Evolutionary conservation across 257 asterid genomes (phyloP).

Genomic region (Cordia subcordata): DNA sequence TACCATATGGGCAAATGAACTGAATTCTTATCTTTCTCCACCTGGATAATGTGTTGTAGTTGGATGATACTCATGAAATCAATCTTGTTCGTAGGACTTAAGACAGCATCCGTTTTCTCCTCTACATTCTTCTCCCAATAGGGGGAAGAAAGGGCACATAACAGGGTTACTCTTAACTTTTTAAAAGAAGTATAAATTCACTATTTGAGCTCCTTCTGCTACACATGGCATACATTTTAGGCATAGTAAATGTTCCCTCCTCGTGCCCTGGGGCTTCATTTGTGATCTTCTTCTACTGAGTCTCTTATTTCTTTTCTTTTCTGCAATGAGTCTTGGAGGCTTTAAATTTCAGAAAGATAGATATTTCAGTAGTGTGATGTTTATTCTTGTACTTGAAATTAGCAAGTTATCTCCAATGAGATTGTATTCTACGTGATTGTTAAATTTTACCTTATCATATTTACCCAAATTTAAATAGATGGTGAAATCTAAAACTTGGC

Average conservation of each 20-base stretch:
- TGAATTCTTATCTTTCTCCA: not conserved
- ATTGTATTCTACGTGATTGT: not conserved
- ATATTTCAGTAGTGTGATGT: not conserved
- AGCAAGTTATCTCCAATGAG: not conserved
- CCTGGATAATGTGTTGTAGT: not conserved
- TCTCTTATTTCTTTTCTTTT: not conserved
- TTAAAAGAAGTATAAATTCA: too few relatives aligned
- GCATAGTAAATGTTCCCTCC: too few relatives aligned
- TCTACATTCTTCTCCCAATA: too few relatives aligned
- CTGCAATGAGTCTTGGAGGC: not conserved
- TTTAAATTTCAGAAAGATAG: not conserved
- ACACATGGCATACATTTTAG: too few relatives aligned
- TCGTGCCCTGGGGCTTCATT: not conserved
- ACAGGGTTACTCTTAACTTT: too few relatives aligned
- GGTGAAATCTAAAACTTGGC: constrained; percentile 13
- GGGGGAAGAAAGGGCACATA: too few relatives aligned
- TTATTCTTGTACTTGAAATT: not conserved
- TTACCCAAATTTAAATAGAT: not conserved
- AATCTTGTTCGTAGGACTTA: not conserved
- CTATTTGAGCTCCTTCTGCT: too few relatives aligned
- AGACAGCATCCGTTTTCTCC: not conserved
- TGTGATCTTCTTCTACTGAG: not conserved
- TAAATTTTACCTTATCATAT: not conserved
- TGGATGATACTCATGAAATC: not conserved
- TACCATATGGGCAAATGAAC: not conserved